Evolutionary conservation across 2,329 filamentous ascomycete species (phyloP).

Genomic region (Cladobotryum protrusum): DNA sequence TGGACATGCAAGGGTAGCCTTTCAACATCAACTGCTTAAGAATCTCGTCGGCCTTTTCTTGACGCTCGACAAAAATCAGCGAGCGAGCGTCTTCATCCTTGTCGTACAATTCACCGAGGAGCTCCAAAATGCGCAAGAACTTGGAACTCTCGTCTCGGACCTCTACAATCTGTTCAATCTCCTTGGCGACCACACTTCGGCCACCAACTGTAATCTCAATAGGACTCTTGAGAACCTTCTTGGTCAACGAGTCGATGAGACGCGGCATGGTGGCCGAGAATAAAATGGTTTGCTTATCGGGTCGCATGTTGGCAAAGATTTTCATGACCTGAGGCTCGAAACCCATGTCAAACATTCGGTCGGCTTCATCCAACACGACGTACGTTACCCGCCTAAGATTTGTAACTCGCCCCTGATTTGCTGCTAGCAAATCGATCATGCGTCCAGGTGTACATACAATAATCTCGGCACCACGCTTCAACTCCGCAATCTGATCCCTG

Average conservation of each 20-base stretch:
- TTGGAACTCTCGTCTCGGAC: slow-evolving; percentile 77
- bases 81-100: slow-evolving; percentile 84
- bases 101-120: slow-evolving; percentile 81
- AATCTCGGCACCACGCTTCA: slow-evolving; percentile 92
- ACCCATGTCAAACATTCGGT: slow-evolving; percentile 99
- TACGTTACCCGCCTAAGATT: slow-evolving; percentile 87
- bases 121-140: slow-evolving; percentile 74
- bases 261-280: slow-evolving; percentile 96
- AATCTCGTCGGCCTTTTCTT: slow-evolving; percentile 80
- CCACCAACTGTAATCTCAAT: slow-evolving; percentile 92
- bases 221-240: slow-evolving; percentile 78
- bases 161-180: slow-evolving; percentile 90
- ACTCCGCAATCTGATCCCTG: slow-evolving; percentile 92
- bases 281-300: slow-evolving; percentile 86
- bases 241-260: slow-evolving; percentile 84
- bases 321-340: slow-evolving; percentile 98
- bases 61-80: slow-evolving; percentile 85
- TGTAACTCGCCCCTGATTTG: slow-evolving; percentile 89
- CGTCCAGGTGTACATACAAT: slow-evolving; percentile 92
- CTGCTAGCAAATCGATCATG: slow-evolving; percentile 89
- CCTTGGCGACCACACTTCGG: slow-evolving; percentile 77
- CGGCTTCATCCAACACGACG: slow-evolving; percentile 91
- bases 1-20: slow-evolving; percentile 86
- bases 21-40: slow-evolving; percentile 74
- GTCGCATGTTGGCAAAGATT: slow-evolving; percentile 84